These are phyloP conservation scores for Naganishia onofrii DNA, from an alignment of 768 basidiomycete genomes.

Conservation along the genomic window DNA sequence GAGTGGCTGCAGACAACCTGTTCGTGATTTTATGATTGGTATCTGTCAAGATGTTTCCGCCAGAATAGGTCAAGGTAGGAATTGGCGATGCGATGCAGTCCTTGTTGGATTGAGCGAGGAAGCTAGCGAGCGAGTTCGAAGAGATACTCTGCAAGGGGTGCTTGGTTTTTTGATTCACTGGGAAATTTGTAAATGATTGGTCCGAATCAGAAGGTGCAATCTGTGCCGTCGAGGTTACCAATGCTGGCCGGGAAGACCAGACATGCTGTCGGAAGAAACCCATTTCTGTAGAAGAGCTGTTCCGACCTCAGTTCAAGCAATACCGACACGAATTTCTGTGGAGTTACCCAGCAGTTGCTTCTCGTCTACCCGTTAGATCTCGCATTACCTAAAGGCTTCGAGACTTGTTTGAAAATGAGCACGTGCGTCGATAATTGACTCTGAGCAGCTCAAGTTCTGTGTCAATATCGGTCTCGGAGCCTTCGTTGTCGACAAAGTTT, in stretches of 20 bases:
- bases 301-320: too few relatives aligned
- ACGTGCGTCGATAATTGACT: too few relatives aligned
- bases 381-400: too few relatives aligned
- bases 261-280: background rate
- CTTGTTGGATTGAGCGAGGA: background rate
- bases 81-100: background rate
- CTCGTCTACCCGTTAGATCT: too few relatives aligned
- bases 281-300: background rate
- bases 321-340: background rate
- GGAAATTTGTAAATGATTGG: constrained; percentile 17
- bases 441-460: too few relatives aligned
- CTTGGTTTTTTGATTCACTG: constrained; percentile 5
- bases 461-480: too few relatives aligned
- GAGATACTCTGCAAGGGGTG: background rate
- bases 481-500: too few relatives aligned
- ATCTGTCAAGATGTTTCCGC: background rate
- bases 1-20: background rate
- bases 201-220: constrained; percentile 3
- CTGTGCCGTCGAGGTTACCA: background rate
- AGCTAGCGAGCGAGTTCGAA: background rate
- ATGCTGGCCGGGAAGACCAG: background rate
- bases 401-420: too few relatives aligned
- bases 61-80: background rate
- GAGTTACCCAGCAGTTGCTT: too few relatives aligned
- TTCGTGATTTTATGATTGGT: background rate